Evolutionary conservation across 108 stramenopile species (phyloP).

Genomic region (Nitzschia sp.): DNA sequence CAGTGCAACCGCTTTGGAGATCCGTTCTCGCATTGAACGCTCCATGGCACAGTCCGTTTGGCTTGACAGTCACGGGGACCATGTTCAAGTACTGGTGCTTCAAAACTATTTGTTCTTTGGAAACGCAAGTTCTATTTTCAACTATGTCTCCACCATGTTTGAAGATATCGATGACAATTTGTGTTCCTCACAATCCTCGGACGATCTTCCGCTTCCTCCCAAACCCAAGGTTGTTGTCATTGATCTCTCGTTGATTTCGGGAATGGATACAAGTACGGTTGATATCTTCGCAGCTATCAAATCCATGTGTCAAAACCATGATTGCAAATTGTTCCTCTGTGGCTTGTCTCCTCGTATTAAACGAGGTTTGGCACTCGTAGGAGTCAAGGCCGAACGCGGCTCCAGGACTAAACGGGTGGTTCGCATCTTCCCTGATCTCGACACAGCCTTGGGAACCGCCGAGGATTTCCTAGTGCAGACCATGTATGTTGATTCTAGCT

Average conservation of each 20-base stretch:
- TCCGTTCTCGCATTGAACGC: constrained; percentile 71
- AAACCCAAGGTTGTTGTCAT: constrained; percentile 63
- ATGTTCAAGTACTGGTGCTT: constrained; percentile 66
- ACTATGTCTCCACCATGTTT: constrained; percentile 77
- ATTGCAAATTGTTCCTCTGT: constrained; percentile 55
- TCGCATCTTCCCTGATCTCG: constrained; percentile 56
- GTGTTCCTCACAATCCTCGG: neutral
- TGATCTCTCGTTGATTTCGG: constrained; percentile 65
- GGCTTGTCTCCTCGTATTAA: constrained; percentile 46
- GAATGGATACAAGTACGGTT: constrained; percentile 69
- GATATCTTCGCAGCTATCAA: constrained; percentile 65
- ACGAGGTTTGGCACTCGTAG: constrained; percentile 42
- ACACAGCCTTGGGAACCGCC: constrained; percentile 56
- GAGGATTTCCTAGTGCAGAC: constrained; percentile 52
- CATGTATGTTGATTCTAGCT: neutral
- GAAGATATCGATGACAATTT: constrained; percentile 42
- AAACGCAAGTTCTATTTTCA: constrained; percentile 63
- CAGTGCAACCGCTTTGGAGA: constrained; percentile 55
- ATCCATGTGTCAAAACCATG: constrained; percentile 44
- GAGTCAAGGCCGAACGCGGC: constrained; percentile 47
- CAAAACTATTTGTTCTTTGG: constrained; percentile 86
- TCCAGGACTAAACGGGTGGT: constrained; percentile 36
- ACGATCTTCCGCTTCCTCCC: constrained; percentile 43
- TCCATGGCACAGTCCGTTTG: constrained; percentile 45
- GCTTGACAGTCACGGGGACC: constrained; percentile 71